Conservation (phyloP, 495 filamentous ascomycete species). For the Aeminium ludgeri region DNA sequence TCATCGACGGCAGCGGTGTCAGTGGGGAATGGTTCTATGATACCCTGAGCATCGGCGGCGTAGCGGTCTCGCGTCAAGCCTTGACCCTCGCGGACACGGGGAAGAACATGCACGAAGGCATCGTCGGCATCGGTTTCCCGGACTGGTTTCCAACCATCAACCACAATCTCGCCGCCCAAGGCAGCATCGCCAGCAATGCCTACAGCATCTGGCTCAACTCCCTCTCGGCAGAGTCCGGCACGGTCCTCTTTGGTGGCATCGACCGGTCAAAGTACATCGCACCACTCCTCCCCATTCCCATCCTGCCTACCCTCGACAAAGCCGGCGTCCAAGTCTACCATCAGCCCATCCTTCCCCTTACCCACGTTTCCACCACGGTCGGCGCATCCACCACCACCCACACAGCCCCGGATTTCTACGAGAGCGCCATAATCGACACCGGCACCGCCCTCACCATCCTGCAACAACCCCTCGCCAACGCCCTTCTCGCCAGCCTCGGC, state of each 20-base stretch:
- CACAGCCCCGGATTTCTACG: background rate
- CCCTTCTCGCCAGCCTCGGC: constrained; percentile 1
- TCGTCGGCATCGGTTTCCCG: constrained; percentile 76
- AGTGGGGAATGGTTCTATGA: constrained; percentile 72
- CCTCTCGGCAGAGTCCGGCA: constrained; percentile 1
- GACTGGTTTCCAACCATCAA: constrained; percentile 31
- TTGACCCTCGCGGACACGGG: constrained; percentile 2
- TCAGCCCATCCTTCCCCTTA: constrained; percentile 4
- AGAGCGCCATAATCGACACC: constrained; percentile 7
- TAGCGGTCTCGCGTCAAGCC: constrained; percentile 3
- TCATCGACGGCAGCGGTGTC: constrained; percentile 65
- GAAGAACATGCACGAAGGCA: constrained; percentile 37
- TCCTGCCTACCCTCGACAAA: constrained; percentile 1
- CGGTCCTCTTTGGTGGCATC: constrained; percentile 11
- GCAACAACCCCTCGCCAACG: background rate
- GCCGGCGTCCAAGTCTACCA: background rate
- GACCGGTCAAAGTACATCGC: constrained; percentile 5
- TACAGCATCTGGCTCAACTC: constrained; percentile 14
- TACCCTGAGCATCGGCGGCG: constrained; percentile 47
- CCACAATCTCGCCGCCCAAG: constrained; percentile 10
- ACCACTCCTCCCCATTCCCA: constrained; percentile 1
- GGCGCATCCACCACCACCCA: background rate
- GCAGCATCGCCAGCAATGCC: constrained; percentile 5
- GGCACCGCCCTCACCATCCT: constrained; percentile 10
- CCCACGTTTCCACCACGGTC: constrained; percentile 1